These are phyloP conservation scores for Endocalyx cinctus DNA, from an alignment of 2,329 filamentous ascomycete genomes.

Conservation along the genomic window DNA sequence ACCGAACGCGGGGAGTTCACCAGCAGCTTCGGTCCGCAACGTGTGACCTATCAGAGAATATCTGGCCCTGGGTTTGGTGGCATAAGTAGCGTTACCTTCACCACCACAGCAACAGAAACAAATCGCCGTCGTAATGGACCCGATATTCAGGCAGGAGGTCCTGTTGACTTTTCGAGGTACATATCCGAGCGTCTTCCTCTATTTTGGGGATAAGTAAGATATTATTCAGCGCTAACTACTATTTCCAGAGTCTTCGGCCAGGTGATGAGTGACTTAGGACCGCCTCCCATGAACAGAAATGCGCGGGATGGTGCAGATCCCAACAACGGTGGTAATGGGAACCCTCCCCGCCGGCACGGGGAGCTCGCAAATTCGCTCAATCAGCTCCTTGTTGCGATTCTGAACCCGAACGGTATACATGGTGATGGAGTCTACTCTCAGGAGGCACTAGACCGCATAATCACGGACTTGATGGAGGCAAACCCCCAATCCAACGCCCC, in stretches of 20 bases:
- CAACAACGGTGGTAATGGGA: conserved; percentile 18
- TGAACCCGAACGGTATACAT: conserved; percentile 49
- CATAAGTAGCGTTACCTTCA: conserved; percentile 36
- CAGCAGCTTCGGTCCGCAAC: conserved; percentile 12
- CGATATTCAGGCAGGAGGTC: conserved; percentile 8
- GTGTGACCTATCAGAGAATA: conserved; percentile 27
- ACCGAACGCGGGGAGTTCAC: conserved; percentile 13
- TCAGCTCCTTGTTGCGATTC: conserved; percentile 47
- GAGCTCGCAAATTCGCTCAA: conserved; percentile 39
- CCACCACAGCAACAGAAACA: conserved; percentile 46
- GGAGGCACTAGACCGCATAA: conserved; percentile 83
- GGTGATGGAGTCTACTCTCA: conserved; percentile 89
- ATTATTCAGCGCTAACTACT: too few relatives aligned
- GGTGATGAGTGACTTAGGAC: conserved; percentile 35
- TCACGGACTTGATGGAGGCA: conserved; percentile 83
- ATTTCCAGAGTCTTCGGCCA: conserved; percentile 44
- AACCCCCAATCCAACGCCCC: conserved; percentile 72
- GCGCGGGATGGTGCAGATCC: conserved; percentile 15
- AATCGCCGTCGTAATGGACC: too few relatives aligned
- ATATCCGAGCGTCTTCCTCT: too few relatives aligned
- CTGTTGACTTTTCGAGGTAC: too few relatives aligned
- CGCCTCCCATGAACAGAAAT: conserved; percentile 28
- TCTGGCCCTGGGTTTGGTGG: conserved; percentile 30
- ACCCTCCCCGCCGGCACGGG: conserved; percentile 11
- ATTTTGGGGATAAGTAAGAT: too few relatives aligned